A percentile compares a stretch with the other conserved stretches of the same genome.
phyloP scores from a whole-genome alignment of 371 early-diverging fungal genomes.

The Haplosporangium sp. region DNA sequence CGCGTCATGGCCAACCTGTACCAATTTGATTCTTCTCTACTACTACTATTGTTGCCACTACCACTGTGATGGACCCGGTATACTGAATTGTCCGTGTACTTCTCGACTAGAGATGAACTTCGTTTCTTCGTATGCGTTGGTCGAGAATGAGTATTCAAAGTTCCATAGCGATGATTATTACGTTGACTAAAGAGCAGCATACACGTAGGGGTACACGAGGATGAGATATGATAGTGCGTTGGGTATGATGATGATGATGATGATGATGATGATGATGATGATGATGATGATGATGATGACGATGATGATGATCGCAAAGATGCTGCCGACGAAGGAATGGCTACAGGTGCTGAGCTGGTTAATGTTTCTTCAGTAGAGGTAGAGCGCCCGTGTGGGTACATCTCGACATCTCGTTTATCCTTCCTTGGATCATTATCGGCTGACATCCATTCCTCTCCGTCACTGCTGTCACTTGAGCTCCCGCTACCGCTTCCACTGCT shows the following conservation, averaged over 20 bases:
- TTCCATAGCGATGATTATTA: constrained; percentile 8
- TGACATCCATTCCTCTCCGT: constrained; percentile 26
- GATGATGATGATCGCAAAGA: constrained; percentile 2
- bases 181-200: constrained; percentile 19
- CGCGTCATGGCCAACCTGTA: constrained; percentile 37
- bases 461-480: constrained; percentile 35
- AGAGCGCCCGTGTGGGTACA: neutral
- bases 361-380: neutral
- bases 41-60: neutral
- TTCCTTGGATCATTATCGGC: neutral
- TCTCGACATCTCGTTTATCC: neutral
- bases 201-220: constrained; percentile 24
- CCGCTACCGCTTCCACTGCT: constrained; percentile 16
- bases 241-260: neutral
- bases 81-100: neutral
- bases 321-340: neutral
- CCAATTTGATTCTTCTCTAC: constrained; percentile 3
- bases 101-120: constrained; percentile 21
- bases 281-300: neutral
- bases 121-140: constrained; percentile 14
- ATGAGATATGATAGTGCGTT: neutral
- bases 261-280: constrained; percentile 8
- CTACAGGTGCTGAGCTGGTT: neutral
- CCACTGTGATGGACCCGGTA: neutral
- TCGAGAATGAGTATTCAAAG: neutral